These are phyloP conservation scores for Stachybotrys chartarum DNA, from an alignment of 2,329 filamentous ascomycete genomes.

Conservation along the genomic window DNA sequence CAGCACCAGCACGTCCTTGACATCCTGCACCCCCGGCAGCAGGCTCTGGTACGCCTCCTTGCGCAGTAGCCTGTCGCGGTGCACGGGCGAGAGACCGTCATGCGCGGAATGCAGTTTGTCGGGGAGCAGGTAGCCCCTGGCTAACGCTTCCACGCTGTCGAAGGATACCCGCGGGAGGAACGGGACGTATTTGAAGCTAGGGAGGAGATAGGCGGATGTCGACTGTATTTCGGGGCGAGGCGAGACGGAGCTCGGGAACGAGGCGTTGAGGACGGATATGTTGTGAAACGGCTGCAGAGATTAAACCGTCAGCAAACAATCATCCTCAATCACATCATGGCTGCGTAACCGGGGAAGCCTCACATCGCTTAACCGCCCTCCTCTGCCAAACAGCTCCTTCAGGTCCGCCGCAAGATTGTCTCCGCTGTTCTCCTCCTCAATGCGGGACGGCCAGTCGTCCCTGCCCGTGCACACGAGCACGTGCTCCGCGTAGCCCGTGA, in stretches of 20 bases:
- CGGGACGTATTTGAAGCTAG: slow-evolving; percentile 74
- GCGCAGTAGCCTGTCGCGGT: slow-evolving; percentile 42
- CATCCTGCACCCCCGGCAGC: slow-evolving; percentile 51
- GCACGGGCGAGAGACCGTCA: slow-evolving; percentile 49
- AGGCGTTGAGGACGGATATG: slow-evolving; percentile 68
- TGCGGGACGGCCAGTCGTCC: slow-evolving; percentile 73
- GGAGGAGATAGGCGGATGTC: slow-evolving; percentile 69
- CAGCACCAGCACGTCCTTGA: slow-evolving; percentile 66
- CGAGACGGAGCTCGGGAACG: slow-evolving; percentile 55
- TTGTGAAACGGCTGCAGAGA: slow-evolving; percentile 69
- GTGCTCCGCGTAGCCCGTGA: slow-evolving; percentile 73
- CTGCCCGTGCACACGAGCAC: slow-evolving; percentile 77
- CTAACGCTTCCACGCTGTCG: slow-evolving; percentile 47
- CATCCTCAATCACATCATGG: not conserved
- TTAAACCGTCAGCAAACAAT: not conserved
- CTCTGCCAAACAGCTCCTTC: slow-evolving; percentile 60
- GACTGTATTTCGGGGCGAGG: slow-evolving; percentile 37
- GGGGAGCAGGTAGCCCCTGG: slow-evolving; percentile 61
- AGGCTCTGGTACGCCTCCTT: slow-evolving; percentile 44
- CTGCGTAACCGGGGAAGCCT: slow-evolving; percentile 17
- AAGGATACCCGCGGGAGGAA: slow-evolving; percentile 57
- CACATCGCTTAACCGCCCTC: slow-evolving; percentile 61
- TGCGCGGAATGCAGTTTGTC: slow-evolving; percentile 55
- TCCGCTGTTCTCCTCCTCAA: slow-evolving; percentile 70
- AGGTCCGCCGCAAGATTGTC: slow-evolving; percentile 65